phyloP scores from a whole-genome alignment of 768 basidiomycete genomes.

The Tephrocybe sp. region DNA sequence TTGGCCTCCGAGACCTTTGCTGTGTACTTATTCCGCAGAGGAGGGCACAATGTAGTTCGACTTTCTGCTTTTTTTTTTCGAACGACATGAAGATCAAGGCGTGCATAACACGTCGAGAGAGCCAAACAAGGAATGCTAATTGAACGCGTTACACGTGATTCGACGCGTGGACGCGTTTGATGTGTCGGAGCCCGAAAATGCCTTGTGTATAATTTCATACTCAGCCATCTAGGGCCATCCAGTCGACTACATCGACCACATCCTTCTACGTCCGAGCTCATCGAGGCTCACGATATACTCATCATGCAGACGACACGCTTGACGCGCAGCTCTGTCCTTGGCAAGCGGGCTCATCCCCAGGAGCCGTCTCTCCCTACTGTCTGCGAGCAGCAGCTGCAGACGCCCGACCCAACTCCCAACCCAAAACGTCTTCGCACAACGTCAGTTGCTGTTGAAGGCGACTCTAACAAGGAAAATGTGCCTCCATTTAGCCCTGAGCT shows the following conservation, averaged over 20 bases:
- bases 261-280: conserved; percentile 17
- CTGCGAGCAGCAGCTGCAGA: conserved; percentile 46
- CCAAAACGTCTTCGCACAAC: conserved; percentile 64
- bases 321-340: conserved; percentile 50
- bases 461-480: conserved; percentile 77
- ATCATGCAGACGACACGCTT: conserved; percentile 42
- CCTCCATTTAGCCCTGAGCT: conserved; percentile 54
- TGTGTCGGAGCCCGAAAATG: conserved; percentile 39
- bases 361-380: conserved; percentile 26
- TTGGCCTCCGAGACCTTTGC: neutral
- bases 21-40: neutral
- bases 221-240: conserved; percentile 20
- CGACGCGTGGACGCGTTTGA: conserved; percentile 37
- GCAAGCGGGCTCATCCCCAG: conserved; percentile 48
- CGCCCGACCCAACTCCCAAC: conserved; percentile 64
- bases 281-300: conserved; percentile 11
- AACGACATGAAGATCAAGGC: conserved; percentile 2
- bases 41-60: neutral
- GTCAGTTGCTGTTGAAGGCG: conserved; percentile 44
- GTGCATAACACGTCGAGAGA: conserved; percentile 6
- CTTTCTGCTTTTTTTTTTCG: conserved; percentile 4
- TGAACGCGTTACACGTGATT: conserved; percentile 32
- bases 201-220: conserved; percentile 19
- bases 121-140: conserved; percentile 20
- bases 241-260: conserved; percentile 24